Base-by-base conservation (phyloP, 2,329 filamentous ascomycete genomes). In the Diplodia sapinea region DNA sequence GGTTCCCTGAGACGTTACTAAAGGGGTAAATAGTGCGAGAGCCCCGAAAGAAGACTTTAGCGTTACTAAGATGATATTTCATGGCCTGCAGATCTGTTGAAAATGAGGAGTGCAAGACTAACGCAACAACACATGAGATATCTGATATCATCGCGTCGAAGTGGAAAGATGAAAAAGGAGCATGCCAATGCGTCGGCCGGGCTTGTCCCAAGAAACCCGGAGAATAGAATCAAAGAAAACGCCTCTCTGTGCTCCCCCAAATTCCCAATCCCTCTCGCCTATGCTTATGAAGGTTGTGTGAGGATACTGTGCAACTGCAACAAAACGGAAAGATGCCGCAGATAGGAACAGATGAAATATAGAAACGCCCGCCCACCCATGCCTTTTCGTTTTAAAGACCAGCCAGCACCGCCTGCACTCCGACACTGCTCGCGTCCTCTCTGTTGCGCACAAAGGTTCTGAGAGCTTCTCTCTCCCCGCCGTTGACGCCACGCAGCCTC, bases 371-470 rank as follows among this genome's bases (percentile, higher is more conserved):
- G 8, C 36, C 2, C n/a, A 15, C 15, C 33, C 31, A 55, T 55
- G 31, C 52, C 54, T n/a, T 38, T 36, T 40, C 36, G 33, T 50
- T 52, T 76, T 74, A 88, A 70, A 94, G 77, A 62, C 87, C 85
- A 72, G 88, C 89, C 74, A 97, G 82, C 62, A 95, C 91, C 76
- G 90, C 88, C 81, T 96, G 93, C 73, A 97, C 91, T 0, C 91
- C 93, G 26, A 90, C 86, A 70, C 87, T 93, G 69, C 88, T 87
- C 33, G 89, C 90, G 80, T 98, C 94, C 76, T 97, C 94, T 69
- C 94, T 86, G 79, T 88, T 89, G 77, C 92, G 85, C 69, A 98
- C 89, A 85, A 94, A 97, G 1, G 90, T 89, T 80, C 91, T 90
- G 77, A 97, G 89, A 72, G 83, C 82, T n/a, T 74, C 74, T 69